phyloP scores from a whole-genome alignment of 306 rosid genomes.

The Cicer pinnatifidum region DNA sequence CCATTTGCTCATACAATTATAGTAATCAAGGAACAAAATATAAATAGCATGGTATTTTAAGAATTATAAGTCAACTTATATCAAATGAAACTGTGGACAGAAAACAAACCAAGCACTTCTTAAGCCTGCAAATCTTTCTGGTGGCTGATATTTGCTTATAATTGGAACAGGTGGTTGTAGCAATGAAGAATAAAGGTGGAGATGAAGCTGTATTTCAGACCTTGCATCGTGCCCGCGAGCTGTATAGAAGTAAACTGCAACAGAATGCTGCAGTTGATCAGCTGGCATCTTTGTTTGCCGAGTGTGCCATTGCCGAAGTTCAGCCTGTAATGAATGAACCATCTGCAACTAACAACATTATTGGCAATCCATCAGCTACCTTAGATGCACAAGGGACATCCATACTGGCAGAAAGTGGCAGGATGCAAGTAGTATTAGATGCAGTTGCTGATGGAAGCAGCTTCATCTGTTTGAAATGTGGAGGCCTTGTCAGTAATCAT shows the following conservation, averaged over 20 bases:
- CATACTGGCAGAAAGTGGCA: conserved; percentile 85
- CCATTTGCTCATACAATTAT: neutral
- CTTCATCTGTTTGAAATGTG: conserved; percentile 90
- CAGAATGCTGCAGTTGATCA: conserved; percentile 76
- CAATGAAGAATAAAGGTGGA: conserved; percentile 82
- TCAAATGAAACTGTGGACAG: neutral
- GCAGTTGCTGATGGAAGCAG: conserved; percentile 97
- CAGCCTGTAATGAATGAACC: conserved; percentile 60
- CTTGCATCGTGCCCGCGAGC: conserved; percentile 81
- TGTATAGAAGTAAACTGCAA: conserved; percentile 69
- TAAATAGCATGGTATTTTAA: neutral
- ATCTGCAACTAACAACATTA: conserved; percentile 31
- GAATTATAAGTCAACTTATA: neutral
- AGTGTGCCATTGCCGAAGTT: conserved; percentile 94
- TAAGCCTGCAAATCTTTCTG: conserved; percentile 1
- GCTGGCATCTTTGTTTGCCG: conserved; percentile 92
- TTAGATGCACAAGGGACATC: conserved; percentile 62
- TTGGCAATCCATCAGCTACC: conserved; percentile 36
- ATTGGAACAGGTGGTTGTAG: conserved; percentile 70
- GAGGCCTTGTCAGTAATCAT: conserved; percentile 90
- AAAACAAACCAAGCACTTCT: neutral
- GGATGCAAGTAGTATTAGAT: conserved; percentile 86
- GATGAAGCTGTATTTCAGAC: conserved; percentile 84
- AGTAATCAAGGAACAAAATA: neutral
- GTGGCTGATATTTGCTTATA: conserved; percentile 22